Conservation (phyloP, 2,329 filamentous ascomycete species). For the Aureobasidium sp. region DNA sequence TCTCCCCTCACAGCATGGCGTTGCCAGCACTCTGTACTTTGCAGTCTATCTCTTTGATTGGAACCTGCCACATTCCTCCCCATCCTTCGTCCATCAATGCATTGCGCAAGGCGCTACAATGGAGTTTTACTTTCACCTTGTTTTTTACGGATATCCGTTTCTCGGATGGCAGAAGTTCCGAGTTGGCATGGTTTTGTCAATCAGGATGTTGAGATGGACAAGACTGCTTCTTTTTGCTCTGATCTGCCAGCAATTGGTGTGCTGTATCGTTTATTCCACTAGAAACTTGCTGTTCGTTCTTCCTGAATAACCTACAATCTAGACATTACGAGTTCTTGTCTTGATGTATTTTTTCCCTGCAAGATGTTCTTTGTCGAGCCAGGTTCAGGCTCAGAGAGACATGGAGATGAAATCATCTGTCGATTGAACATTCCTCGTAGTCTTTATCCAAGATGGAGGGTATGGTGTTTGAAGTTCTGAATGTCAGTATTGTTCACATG, state of each 20-base stretch:
- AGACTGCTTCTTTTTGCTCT: not conserved
- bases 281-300: not conserved
- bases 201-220: not conserved
- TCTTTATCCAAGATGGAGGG: too few species aligned
- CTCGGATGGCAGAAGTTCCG: not conserved
- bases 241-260: not conserved
- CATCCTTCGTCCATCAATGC: not conserved
- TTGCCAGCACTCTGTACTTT: not conserved
- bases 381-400: too few species aligned
- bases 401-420: too few species aligned
- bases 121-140: not conserved
- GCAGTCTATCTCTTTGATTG: not conserved
- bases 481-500: too few species aligned
- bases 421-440: too few species aligned
- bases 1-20: not conserved
- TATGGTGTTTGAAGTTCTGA: too few species aligned
- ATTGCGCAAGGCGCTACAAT: conserved; percentile 11
- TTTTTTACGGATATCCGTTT: too few species aligned
- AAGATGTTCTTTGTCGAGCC: too few species aligned
- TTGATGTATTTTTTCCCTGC: too few species aligned
- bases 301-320: not conserved
- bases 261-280: not conserved
- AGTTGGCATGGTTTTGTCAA: not conserved
- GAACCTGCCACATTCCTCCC: not conserved
- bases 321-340: not conserved